A percentile compares a stretch with the other conserved stretches of the same genome.
These are phyloP conservation scores for Capsella rubella DNA, from an alignment of 441 rosid genomes.

Conservation along the genomic window DNA sequence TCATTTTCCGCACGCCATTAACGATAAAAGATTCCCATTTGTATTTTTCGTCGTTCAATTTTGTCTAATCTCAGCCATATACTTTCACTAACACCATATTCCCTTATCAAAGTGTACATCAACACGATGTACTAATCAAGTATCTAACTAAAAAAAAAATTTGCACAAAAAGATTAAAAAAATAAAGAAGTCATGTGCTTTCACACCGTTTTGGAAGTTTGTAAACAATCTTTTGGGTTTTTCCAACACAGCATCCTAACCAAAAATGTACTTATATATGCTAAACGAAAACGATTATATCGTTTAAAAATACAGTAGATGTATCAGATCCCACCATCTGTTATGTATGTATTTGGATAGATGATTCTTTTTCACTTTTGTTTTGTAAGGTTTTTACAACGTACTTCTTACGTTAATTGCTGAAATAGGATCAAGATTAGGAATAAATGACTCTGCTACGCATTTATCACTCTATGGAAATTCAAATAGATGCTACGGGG, in stretches of 20 bases:
- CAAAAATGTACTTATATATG: background rate
- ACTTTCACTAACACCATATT: background rate
- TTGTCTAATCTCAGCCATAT: conserved; percentile 6
- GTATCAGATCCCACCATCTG: conserved; percentile 23
- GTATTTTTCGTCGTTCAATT: conserved; percentile 1
- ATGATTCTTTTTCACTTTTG: conserved; percentile 35
- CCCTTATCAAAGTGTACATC: background rate
- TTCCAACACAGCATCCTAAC: background rate
- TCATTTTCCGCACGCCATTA: conserved; percentile 40
- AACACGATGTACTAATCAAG: background rate
- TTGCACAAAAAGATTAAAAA: background rate
- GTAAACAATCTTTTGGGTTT: background rate
- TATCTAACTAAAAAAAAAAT: background rate
- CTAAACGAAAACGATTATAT: background rate
- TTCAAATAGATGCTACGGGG: conserved; percentile 10
- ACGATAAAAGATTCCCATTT: conserved; percentile 30
- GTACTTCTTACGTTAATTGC: conserved; percentile 41
- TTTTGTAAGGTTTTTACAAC: conserved; percentile 27
- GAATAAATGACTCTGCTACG: conserved; percentile 13
- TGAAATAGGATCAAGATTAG: conserved; percentile 18
- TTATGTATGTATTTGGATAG: conserved; percentile 12
- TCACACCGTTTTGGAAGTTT: background rate
- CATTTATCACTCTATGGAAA: conserved; percentile 9
- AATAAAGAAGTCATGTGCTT: background rate
- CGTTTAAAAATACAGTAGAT: background rate